A percentile compares a stretch with the other conserved stretches of the same genome.
Conservation (phyloP, 202 grass and related monocot species). For the Thinopyrum obtusiflorum region DNA sequence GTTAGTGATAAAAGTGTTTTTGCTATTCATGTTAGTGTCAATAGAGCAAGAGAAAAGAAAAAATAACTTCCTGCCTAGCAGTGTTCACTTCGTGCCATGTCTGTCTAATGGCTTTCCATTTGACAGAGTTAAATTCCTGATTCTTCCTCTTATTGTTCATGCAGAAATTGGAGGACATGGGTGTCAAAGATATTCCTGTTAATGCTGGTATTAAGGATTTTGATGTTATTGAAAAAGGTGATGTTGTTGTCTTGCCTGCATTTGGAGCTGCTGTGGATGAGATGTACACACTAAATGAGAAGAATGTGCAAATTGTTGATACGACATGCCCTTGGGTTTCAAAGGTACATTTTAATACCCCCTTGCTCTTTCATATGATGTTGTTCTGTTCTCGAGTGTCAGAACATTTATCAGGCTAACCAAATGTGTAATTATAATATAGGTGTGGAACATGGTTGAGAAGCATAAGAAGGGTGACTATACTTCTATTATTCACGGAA, state of each 20-base stretch:
- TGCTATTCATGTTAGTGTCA: not conserved
- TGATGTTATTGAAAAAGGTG: conserved; percentile 60
- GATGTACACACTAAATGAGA: conserved; percentile 88
- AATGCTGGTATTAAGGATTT: conserved; percentile 69
- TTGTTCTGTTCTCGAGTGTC: not conserved
- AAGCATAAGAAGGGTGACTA: conserved; percentile 98
- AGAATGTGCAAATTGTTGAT: conserved; percentile 96
- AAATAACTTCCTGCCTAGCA: not conserved
- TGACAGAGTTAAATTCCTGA: conserved; percentile 4
- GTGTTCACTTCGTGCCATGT: not conserved
- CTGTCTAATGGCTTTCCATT: not conserved
- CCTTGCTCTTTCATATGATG: conserved; percentile 3
- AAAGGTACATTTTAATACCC: conserved; percentile 42
- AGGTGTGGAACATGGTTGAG: conserved; percentile 99
- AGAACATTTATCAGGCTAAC: conserved; percentile 11
- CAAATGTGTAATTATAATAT: conserved; percentile 1
- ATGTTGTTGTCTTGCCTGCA: conserved; percentile 91
- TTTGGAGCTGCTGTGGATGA: conserved; percentile 95
- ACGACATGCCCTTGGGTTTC: conserved; percentile 99
- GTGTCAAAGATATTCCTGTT: conserved; percentile 64
- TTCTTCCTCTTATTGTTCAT: not conserved
- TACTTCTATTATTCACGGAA: conserved; percentile 94
- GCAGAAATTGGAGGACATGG: conserved; percentile 89
- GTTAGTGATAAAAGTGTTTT: not conserved
- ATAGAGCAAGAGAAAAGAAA: not conserved